Percentiles rank a stretch among this genome's conserved stretches.
Conservation (phyloP, 495 filamentous ascomycete species). For the Daldinia grandis region DNA sequence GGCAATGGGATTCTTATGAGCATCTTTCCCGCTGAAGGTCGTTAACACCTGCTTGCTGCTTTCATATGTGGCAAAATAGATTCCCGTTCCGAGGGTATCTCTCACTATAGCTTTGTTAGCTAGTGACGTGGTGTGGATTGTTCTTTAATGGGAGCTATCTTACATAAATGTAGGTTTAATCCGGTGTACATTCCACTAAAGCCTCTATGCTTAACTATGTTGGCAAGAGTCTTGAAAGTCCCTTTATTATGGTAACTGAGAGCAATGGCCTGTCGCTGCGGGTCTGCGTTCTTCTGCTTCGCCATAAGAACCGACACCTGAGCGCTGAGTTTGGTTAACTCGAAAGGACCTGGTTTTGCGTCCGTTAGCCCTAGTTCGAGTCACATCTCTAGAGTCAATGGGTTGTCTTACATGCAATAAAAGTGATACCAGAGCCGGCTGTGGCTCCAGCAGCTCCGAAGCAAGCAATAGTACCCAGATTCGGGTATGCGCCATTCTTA, state of each 20-base stretch:
- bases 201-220: conserved; percentile 82
- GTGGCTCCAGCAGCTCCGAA: conserved; percentile 81
- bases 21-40: conserved; percentile 70
- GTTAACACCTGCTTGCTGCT: conserved; percentile 85
- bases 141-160: conserved; percentile 40
- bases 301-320: conserved; percentile 89
- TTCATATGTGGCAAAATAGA: conserved; percentile 94
- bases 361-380: conserved; percentile 11
- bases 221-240: conserved; percentile 78
- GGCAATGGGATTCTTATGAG: conserved; percentile 74
- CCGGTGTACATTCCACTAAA: conserved; percentile 85
- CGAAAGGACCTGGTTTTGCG: conserved; percentile 78
- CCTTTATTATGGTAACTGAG: conserved; percentile 81
- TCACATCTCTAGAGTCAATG: neutral
- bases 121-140: conserved; percentile 1
- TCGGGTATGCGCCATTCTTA: conserved; percentile 72
- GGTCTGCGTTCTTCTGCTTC: conserved; percentile 64
- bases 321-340: conserved; percentile 91
- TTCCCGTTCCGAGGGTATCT: conserved; percentile 86
- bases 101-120: conserved; percentile 61
- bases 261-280: conserved; percentile 64
- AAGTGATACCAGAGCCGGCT: conserved; percentile 80
- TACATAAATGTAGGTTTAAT: conserved; percentile 81
- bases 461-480: conserved; percentile 71
- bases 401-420: conserved; percentile 79